These are phyloP conservation scores for Sphaerostilbella broomeana DNA, from an alignment of 2,329 filamentous ascomycete species.

Conservation along the genomic window DNA sequence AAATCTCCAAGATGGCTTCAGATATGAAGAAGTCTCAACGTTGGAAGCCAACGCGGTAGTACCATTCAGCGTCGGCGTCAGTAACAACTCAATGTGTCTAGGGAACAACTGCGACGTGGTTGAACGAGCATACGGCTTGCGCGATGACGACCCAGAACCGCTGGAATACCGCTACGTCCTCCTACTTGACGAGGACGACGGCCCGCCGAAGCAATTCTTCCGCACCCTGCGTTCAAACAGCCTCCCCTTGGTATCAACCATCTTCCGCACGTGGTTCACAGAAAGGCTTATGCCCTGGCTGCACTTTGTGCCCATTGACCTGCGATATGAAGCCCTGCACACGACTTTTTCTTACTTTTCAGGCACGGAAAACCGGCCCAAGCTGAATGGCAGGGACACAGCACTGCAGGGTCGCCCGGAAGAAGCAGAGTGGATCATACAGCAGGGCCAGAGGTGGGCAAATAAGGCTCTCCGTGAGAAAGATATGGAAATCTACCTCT, in stretches of 20 bases:
- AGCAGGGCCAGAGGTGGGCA: constrained; percentile 60
- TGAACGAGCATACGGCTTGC: constrained; percentile 26
- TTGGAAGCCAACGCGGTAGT: constrained; percentile 48
- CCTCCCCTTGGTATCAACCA: constrained; percentile 62
- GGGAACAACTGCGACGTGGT: constrained; percentile 31
- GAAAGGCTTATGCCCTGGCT: constrained; percentile 67
- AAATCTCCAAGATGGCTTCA: constrained; percentile 34
- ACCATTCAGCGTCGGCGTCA: constrained; percentile 53
- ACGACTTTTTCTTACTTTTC: constrained; percentile 68
- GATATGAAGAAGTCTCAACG: constrained; percentile 49
- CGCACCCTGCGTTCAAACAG: constrained; percentile 59
- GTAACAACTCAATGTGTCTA: constrained; percentile 50
- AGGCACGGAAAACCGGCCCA: constrained; percentile 42
- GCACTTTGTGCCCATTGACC: constrained; percentile 73
- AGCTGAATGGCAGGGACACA: constrained; percentile 39
- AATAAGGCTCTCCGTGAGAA: constrained; percentile 55
- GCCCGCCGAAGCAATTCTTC: constrained; percentile 54
- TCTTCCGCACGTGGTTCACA: constrained; percentile 77
- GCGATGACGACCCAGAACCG: constrained; percentile 39
- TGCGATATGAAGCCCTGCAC: constrained; percentile 66
- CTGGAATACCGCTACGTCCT: constrained; percentile 65
- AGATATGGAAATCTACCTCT: constrained; percentile 78
- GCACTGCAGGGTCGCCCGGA: constrained; percentile 40
- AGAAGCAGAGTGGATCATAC: constrained; percentile 59
- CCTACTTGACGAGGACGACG: constrained; percentile 64